Evolutionary conservation across 1,284 basidiomycete species (phyloP).

Genomic region (Pascua sp.): DNA sequence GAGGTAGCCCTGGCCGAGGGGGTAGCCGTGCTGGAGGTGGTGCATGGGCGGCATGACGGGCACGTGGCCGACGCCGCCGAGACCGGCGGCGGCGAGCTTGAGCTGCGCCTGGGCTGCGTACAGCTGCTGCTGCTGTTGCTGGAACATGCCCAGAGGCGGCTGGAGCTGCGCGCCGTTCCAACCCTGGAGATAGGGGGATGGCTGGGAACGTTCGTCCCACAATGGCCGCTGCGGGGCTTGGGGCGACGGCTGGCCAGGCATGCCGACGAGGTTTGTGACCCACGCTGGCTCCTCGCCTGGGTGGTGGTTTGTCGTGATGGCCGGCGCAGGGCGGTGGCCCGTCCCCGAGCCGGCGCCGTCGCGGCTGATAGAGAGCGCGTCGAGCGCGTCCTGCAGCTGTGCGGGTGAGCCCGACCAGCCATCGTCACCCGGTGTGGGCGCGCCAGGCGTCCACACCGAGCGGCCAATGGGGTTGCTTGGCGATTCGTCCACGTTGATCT

Average conservation of each 20-base stretch:
- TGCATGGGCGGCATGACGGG: slow-evolving; percentile 8
- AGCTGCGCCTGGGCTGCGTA: slow-evolving; percentile 16
- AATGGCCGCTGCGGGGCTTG: slow-evolving; percentile 14
- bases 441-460: slow-evolving; percentile 37
- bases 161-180: slow-evolving; percentile 11
- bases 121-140: slow-evolving; percentile 24
- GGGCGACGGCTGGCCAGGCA: slow-evolving; percentile 30
- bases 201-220: slow-evolving; percentile 18
- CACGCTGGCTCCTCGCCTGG: slow-evolving; percentile 43
- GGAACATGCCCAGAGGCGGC: slow-evolving; percentile 16
- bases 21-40: slow-evolving; percentile 12
- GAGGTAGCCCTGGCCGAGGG: slow-evolving; percentile 12
- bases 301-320: too few relatives aligned
- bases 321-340: background rate
- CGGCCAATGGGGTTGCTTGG: too few relatives aligned
- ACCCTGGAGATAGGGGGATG: slow-evolving; percentile 3
- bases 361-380: slow-evolving; percentile 26
- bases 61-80: slow-evolving; percentile 5
- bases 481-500: slow-evolving; percentile 32
- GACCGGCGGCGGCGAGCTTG: slow-evolving; percentile 15
- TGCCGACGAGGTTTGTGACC: slow-evolving; percentile 44
- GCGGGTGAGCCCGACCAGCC: slow-evolving; percentile 29
- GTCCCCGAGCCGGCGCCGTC: slow-evolving; percentile 8
- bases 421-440: slow-evolving; percentile 23
- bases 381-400: slow-evolving; percentile 43